A percentile compares a stretch with the other conserved stretches of the same genome.
These are phyloP conservation scores for Phytophthora kernoviae DNA, from an alignment of 352 stramenopile species.

Conservation along the genomic window DNA sequence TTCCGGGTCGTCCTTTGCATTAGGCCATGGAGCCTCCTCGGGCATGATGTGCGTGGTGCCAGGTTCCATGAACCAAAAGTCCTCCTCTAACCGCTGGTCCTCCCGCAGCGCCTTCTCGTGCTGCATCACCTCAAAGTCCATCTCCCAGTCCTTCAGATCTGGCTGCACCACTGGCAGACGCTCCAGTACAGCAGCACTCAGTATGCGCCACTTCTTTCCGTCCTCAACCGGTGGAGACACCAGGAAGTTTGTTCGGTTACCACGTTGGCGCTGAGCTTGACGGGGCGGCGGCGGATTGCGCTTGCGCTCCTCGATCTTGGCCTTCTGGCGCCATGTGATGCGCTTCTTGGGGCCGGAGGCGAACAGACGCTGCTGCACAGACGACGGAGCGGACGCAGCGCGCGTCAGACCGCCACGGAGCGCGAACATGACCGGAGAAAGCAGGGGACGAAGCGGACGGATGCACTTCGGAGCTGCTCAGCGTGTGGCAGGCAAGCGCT, in stretches of 20 bases:
- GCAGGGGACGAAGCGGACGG: conserved; percentile 15
- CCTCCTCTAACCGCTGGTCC: conserved; percentile 77
- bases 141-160: conserved; percentile 74
- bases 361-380: conserved; percentile 49
- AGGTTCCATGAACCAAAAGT: conserved; percentile 88
- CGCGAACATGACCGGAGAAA: conserved; percentile 40
- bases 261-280: conserved; percentile 54
- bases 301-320: conserved; percentile 54
- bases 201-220: conserved; percentile 81
- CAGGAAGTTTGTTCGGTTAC: conserved; percentile 64
- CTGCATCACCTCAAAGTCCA: conserved; percentile 75
- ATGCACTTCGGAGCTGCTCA: no score
- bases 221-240: conserved; percentile 57
- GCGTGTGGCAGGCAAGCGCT: conserved; percentile 31
- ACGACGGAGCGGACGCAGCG: conserved; percentile 9
- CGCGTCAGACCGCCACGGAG: conserved; percentile 44
- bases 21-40: conserved; percentile 72
- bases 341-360: conserved; percentile 51
- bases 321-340: conserved; percentile 76
- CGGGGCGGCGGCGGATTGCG: conserved; percentile 44
- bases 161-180: conserved; percentile 77
- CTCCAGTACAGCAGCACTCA: conserved; percentile 78
- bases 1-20: conserved; percentile 63
- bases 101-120: conserved; percentile 80
- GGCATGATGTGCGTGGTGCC: conserved; percentile 72